phyloP scores from a whole-genome alignment of 2,329 filamentous ascomycete species.

The Penicillium sp. region DNA sequence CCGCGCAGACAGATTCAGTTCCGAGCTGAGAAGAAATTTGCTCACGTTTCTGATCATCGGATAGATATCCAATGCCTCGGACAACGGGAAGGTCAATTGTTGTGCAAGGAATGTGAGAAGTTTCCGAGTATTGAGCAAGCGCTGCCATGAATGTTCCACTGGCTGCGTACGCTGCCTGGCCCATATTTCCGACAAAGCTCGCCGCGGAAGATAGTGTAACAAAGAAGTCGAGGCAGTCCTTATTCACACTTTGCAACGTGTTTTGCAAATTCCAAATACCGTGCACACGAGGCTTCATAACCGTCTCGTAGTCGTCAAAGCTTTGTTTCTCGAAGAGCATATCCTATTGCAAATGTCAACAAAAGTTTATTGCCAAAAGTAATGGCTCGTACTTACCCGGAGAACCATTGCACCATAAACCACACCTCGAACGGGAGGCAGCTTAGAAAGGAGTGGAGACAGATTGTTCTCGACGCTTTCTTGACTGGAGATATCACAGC shows the following conservation, averaged over 20 bases:
- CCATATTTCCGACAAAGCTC: slow-evolving; percentile 41
- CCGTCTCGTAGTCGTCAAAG: slow-evolving; percentile 29
- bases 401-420: slow-evolving; percentile 54
- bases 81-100: slow-evolving; percentile 48
- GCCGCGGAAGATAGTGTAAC: slow-evolving; percentile 31
- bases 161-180: slow-evolving; percentile 66
- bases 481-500: slow-evolving; percentile 37
- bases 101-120: slow-evolving; percentile 58
- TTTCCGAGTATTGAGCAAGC: slow-evolving; percentile 24
- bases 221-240: slow-evolving; percentile 30
- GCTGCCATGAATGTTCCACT: slow-evolving; percentile 31
- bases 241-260: slow-evolving; percentile 14
- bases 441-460: slow-evolving; percentile 30
- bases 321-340: slow-evolving; percentile 34
- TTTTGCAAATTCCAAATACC: slow-evolving; percentile 39
- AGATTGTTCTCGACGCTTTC: slow-evolving; percentile 21
- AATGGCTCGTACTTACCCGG: slow-evolving; percentile 24
- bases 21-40: slow-evolving; percentile 24
- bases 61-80: slow-evolving; percentile 26
- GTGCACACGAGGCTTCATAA: slow-evolving; percentile 28
- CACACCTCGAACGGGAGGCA: slow-evolving; percentile 47
- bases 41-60: slow-evolving; percentile 24
- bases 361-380: too few relatives aligned
- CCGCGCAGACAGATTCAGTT: slow-evolving; percentile 23
- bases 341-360: slow-evolving; percentile 22